phyloP scores from a whole-genome alignment of 2,329 filamentous ascomycete species.

The Colletotrichum sidae region DNA sequence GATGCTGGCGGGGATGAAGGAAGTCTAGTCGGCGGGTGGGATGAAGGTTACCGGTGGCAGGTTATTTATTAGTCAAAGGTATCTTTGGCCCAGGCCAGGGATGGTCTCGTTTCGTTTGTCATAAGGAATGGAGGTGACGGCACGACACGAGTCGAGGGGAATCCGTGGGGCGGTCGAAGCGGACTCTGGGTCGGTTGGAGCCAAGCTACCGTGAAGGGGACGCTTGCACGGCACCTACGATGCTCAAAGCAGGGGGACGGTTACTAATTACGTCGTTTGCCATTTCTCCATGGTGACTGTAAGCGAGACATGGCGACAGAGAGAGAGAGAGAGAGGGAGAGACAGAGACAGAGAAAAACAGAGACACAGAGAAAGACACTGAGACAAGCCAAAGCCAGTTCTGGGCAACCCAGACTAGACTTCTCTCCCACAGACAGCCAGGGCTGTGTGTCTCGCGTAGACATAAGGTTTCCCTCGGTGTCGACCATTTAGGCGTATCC shows the following conservation, averaged over 20 bases:
- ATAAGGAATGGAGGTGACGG: too few relatives aligned
- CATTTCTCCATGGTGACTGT: not conserved
- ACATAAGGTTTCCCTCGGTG: slow-evolving; percentile 8
- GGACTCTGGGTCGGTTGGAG: not conserved
- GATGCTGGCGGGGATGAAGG: too few relatives aligned
- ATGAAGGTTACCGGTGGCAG: too few relatives aligned
- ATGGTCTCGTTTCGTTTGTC: too few relatives aligned
- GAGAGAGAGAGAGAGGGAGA: not conserved
- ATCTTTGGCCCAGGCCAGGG: too few relatives aligned
- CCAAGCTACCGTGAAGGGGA: not conserved
- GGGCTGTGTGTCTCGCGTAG: slow-evolving; percentile 3
- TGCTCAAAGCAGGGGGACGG: not conserved
- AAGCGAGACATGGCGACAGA: not conserved
- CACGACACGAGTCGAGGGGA: too few relatives aligned
- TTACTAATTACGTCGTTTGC: not conserved
- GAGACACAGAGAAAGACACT: too few relatives aligned
- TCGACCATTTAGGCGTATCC: not conserved
- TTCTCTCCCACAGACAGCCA: too few relatives aligned
- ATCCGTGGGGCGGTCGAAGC: not conserved
- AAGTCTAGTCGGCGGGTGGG: too few relatives aligned
- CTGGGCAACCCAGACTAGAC: not conserved
- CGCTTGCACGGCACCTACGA: not conserved
- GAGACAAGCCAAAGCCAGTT: too few relatives aligned
- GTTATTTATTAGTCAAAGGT: too few relatives aligned
- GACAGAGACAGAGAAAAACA: not conserved